Conservation (phyloP, 441 rosid genomes). For the Croton laevigatus region DNA sequence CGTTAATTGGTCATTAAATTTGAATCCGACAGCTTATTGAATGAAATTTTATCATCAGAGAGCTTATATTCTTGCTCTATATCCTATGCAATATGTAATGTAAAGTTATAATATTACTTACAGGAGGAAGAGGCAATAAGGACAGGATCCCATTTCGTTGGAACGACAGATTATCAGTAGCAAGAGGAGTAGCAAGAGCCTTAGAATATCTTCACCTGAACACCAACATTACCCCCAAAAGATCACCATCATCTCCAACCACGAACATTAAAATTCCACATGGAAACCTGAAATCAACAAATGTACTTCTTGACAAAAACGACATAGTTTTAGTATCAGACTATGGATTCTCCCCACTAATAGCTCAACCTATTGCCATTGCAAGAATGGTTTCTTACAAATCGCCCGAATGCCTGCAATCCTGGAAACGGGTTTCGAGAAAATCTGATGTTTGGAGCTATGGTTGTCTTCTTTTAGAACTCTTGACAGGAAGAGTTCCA, state of each 20-base stretch:
- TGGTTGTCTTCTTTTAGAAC: slow-evolving; percentile 46
- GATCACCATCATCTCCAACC: slow-evolving; percentile 1
- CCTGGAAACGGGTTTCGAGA: slow-evolving; percentile 29
- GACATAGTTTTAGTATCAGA: slow-evolving; percentile 45
- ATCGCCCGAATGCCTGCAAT: slow-evolving; percentile 50
- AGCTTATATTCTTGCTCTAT: background rate
- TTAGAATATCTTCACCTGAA: slow-evolving; percentile 49
- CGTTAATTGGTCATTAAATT: too few relatives aligned
- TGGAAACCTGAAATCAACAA: slow-evolving; percentile 57
- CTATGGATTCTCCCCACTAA: slow-evolving; percentile 38
- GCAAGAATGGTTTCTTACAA: slow-evolving; percentile 40
- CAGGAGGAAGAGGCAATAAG: slow-evolving; percentile 37
- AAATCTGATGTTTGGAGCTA: slow-evolving; percentile 59
- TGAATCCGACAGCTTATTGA: too few relatives aligned
- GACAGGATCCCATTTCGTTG: slow-evolving; percentile 47
- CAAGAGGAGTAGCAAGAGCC: slow-evolving; percentile 45
- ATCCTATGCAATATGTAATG: background rate
- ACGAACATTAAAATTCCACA: slow-evolving; percentile 31
- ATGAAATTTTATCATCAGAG: too few relatives aligned
- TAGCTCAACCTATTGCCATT: slow-evolving; percentile 41
- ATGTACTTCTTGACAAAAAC: slow-evolving; percentile 44
- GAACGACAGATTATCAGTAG: slow-evolving; percentile 45
- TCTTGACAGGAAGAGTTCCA: slow-evolving; percentile 43
- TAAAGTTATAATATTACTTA: background rate
- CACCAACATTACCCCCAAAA: too few relatives aligned